Evolutionary conservation across 164 flowering plant genomes (phyloP), one percentile per base, ranked within the genome.

Genomic region (Litsea cubeba): DNA sequence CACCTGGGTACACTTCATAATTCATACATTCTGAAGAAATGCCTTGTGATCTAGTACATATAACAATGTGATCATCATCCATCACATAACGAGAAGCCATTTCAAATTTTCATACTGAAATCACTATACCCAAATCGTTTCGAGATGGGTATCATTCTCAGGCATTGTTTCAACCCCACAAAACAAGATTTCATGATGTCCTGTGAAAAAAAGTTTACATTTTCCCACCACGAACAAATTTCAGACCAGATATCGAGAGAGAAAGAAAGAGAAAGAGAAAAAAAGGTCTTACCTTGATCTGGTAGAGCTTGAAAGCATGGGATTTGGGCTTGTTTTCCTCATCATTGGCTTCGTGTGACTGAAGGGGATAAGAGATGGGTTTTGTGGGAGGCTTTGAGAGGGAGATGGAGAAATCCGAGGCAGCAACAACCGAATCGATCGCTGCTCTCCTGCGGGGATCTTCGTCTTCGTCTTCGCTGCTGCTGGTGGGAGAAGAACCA

Each of bases 401-500:
- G 5, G 69, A 17, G 50, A 30, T 12, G 50, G n/a, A 25, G 73
- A 28, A 60, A 62, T 51, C 65, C 10, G 60, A 15, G 20, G 79
- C 67, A 69, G 89, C 81, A 7, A 89, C 81, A 7, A 89, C 80
- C 24, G 99, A 91, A 65, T 84, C 74, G 62, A 95, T 91, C 73
- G 95, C 98, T 4, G 90, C 90, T 82, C 76, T 85, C 98, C 97
- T 90, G 5, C 83, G 82, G 18, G 88, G 89, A 35, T 92, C 91
- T 62, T 94, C 98, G 69, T 93, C 99, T 57, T 87, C 95, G 12
- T 89, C 89, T 69, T 97, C 91, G 86, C 97, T 90, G 80, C 90
- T 83, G 69, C 23, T 5, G 24, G 0, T 40, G 46, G 46, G 8
- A 8, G 46, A 1, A 40, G 46, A 40, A 40, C 15, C 25, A 25